A percentile compares a stretch with the other conserved stretches of the same genome.
These are phyloP conservation scores for Trichosanthes truncata DNA, from an alignment of 306 rosid species.

Conservation along the genomic window DNA sequence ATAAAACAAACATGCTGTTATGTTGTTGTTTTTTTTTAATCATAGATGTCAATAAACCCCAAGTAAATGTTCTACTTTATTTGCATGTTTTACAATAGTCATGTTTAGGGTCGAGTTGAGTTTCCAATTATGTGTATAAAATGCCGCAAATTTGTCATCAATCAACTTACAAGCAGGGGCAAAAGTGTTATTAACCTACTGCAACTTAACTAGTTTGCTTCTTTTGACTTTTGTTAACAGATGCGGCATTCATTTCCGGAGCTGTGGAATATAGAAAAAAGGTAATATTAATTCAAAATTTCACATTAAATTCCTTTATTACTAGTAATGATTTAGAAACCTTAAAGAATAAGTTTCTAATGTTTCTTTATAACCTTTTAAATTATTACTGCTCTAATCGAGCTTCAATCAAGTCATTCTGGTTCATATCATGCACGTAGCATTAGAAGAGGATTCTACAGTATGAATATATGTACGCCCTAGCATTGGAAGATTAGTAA, in stretches of 20 bases:
- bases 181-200: neutral
- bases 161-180: neutral
- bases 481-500: neutral
- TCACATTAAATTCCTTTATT: slow-evolving; percentile 8
- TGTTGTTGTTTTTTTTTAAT: no score
- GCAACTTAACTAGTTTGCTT: neutral
- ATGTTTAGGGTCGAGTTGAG: neutral
- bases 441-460: neutral
- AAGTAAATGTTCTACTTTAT: neutral
- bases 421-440: neutral
- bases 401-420: slow-evolving; percentile 1
- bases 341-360: neutral
- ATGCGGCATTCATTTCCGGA: slow-evolving; percentile 70
- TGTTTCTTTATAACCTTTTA: neutral
- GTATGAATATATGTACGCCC: neutral
- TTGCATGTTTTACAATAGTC: neutral
- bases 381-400: neutral
- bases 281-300: slow-evolving; percentile 30
- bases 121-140: neutral
- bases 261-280: slow-evolving; percentile 76
- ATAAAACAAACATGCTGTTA: neutral
- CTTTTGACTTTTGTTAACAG: slow-evolving; percentile 28
- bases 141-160: neutral
- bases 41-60: neutral
- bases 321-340: no score